Conservation (phyloP, 2,329 filamentous ascomycete species). For the Calonectria fujianensis region DNA sequence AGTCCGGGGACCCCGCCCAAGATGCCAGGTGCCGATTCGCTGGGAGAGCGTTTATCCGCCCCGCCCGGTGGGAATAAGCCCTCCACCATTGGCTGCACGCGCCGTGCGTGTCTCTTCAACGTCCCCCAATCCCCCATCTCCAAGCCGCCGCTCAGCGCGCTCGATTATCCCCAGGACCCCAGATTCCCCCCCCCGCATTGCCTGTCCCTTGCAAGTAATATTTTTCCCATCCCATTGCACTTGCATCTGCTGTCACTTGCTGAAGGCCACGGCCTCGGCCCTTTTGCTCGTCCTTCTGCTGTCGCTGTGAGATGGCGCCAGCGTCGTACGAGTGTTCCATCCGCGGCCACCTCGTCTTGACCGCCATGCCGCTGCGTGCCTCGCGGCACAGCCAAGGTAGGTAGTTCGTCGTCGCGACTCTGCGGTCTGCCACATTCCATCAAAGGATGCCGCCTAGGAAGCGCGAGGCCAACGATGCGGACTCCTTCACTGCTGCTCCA, state of each 20-base stretch:
- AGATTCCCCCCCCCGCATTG: constrained; percentile 56
- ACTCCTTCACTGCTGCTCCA: constrained; percentile 51
- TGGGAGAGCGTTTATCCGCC: constrained; percentile 53
- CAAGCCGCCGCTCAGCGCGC: constrained; percentile 37
- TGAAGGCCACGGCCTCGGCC: constrained; percentile 45
- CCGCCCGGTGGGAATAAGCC: constrained; percentile 46
- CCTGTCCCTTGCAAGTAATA: constrained; percentile 38
- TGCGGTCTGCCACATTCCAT: constrained; percentile 38
- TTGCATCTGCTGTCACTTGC: constrained; percentile 39
- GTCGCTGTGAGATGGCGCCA: constrained; percentile 51
- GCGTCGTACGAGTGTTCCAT: constrained; percentile 44
- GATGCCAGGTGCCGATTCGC: constrained; percentile 42
- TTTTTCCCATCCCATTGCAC: constrained; percentile 36
- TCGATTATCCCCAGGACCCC: constrained; percentile 51
- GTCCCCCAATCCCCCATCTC: constrained; percentile 41
- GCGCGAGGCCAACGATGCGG: constrained; percentile 55
- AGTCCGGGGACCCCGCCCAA: constrained; percentile 40
- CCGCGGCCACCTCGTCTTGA: constrained; percentile 36
- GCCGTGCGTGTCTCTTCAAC: constrained; percentile 4
- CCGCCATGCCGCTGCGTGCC: constrained; percentile 52
- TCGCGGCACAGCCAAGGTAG: constrained; percentile 52
- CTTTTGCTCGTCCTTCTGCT: constrained; percentile 30
- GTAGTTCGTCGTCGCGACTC: constrained; percentile 41
- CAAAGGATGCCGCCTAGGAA: constrained; percentile 64
- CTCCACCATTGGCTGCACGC: constrained; percentile 31